Percentiles rank a stretch among this genome's conserved stretches.
Conservation (phyloP, 371 early-diverging fungal species). For the Mucor saturninus region DNA sequence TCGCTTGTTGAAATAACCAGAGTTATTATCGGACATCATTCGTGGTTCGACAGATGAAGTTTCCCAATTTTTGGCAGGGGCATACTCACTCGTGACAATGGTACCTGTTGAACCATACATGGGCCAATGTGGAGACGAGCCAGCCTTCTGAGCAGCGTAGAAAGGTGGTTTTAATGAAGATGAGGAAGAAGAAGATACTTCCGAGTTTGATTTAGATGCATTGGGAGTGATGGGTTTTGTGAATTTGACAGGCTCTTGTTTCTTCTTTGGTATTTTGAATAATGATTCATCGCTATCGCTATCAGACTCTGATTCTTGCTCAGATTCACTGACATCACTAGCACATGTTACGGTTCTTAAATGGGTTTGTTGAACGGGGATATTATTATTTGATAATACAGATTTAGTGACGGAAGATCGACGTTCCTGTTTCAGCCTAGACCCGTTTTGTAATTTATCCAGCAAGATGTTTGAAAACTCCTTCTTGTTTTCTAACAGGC, state of each 20-base stretch:
- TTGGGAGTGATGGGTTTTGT: constrained; percentile 19
- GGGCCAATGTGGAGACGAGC: constrained; percentile 10
- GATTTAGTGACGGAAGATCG: constrained; percentile 1
- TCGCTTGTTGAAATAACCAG: constrained; percentile 9
- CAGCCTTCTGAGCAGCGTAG: constrained; percentile 13
- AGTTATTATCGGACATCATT: constrained; percentile 16
- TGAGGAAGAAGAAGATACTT: constrained; percentile 12
- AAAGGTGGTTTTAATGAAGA: constrained; percentile 14
- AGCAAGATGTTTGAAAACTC: constrained; percentile 32
- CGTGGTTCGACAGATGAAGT: constrained; percentile 32
- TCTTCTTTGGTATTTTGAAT: constrained; percentile 3
- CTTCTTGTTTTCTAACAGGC: constrained; percentile 32
- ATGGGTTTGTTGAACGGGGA: constrained; percentile 14
- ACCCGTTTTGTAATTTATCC: constrained; percentile 21
- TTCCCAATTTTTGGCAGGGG: constrained; percentile 18
- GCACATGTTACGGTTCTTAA: constrained; percentile 39
- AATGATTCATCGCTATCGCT: constrained; percentile 20
- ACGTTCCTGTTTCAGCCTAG: constrained; percentile 3
- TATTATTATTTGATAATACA: not conserved
- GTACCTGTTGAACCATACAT: constrained; percentile 22
- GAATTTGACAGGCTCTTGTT: not conserved
- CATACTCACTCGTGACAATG: constrained; percentile 12
- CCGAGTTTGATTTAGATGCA: constrained; percentile 25
- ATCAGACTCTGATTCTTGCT: constrained; percentile 23
- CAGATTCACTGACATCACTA: constrained; percentile 45